Evolutionary conservation across 2,329 filamentous ascomycete species (phyloP), one percentile per base, ranked within the genome.

Genomic region (Clonostachys sp.): DNA sequence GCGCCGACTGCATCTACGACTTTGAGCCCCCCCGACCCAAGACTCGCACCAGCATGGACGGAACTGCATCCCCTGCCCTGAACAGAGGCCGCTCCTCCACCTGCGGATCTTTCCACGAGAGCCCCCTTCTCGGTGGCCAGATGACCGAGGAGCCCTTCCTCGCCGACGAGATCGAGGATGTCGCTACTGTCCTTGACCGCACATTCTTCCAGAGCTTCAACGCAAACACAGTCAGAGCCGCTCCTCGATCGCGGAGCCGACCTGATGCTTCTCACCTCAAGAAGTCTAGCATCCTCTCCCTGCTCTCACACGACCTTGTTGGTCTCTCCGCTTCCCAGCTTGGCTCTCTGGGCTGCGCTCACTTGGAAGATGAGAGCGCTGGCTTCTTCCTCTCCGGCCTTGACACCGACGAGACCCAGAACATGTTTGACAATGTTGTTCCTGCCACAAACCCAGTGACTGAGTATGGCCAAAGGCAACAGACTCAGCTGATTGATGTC

Each of bases 401-500:
- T 13, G 52, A 54, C 39, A 54, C 46, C 47, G 62, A 66, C 41
- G 46, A 56, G 30, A 57, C 57, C 4, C 53, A 52, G 38, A 54
- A 53, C 48, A 66, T 66, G 62, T 65, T 66, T 46, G 62, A 64
- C 46, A 53, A 48, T 14, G 42, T 46, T 24, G 35, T 35, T 7
- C 45, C 50, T 3, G 46, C 54, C 10, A 52, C 49, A 45, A 62
- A 55, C 42, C 61, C 62, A 17, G 48, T 65, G 5, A 53, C 54
- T 24, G 59, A 59, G 40, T 60, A 64, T 33, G 61, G 61, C 7
- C 57, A 57, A 33, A 51, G 63, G 34, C 62, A 65, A 34, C 58
- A 61, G 45, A 63, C 55, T 8, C 63, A 66, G 46, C 54, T 71
- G 20, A 63, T 71, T 41, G 68, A 71, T 44, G 60, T 71, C 20